Evolutionary conservation across 2,329 filamentous ascomycete species (phyloP).

Genomic region (Stachybotrys elegans): DNA sequence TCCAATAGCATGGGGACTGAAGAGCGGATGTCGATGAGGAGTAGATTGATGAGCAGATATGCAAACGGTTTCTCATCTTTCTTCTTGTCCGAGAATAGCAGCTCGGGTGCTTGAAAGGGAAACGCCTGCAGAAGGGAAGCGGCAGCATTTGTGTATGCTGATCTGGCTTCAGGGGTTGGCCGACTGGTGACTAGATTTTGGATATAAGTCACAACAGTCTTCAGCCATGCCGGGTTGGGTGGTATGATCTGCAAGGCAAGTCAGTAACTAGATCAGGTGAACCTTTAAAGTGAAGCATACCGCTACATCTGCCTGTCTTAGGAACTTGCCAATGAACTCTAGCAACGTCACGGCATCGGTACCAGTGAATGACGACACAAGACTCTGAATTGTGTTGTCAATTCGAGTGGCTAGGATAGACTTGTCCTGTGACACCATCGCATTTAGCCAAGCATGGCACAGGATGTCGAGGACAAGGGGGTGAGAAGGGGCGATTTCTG

Average conservation of each 20-base stretch:
- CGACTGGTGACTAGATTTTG: conserved; percentile 48
- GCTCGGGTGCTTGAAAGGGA: conserved; percentile 35
- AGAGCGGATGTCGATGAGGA: conserved; percentile 61
- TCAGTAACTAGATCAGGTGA: background rate
- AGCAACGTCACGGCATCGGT: conserved; percentile 58
- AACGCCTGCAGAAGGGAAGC: conserved; percentile 54
- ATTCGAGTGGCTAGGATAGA: conserved; percentile 33
- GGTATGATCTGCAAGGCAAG: conserved; percentile 37
- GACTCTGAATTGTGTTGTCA: conserved; percentile 38
- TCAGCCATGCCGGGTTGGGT: conserved; percentile 49
- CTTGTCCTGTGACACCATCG: conserved; percentile 28
- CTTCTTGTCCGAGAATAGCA: conserved; percentile 47
- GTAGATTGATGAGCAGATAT: conserved; percentile 59
- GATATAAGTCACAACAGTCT: conserved; percentile 40
- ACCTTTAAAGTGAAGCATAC: conserved; percentile 29
- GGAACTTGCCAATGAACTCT: conserved; percentile 47
- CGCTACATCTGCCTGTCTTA: conserved; percentile 42
- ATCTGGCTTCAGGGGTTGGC: conserved; percentile 49
- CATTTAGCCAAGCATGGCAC: conserved; percentile 51
- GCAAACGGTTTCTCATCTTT: conserved; percentile 48
- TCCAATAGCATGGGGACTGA: conserved; percentile 56
- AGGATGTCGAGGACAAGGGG: conserved; percentile 51
- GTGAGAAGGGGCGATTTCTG: conserved; percentile 51
- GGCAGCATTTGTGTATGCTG: conserved; percentile 54
- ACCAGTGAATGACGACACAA: conserved; percentile 50